phyloP scores from a whole-genome alignment of 2,329 filamentous ascomycete genomes.

The Pyrenochaeta sp. region DNA sequence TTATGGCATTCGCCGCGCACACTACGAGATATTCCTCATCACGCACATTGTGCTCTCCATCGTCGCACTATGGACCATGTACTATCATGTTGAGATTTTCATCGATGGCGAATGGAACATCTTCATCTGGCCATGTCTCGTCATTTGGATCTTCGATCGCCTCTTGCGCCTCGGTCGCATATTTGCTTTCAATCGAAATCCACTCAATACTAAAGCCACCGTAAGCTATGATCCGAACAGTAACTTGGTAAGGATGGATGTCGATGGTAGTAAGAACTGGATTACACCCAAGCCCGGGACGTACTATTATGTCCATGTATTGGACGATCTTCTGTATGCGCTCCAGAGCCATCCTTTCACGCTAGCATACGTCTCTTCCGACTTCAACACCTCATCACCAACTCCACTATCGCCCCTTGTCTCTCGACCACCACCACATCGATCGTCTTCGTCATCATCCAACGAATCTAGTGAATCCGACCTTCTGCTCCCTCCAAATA shows the following conservation, averaged over 20 bases:
- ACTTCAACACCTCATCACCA: not conserved
- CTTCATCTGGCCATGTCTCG: conserved; percentile 60
- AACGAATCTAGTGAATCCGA: conserved; percentile 38
- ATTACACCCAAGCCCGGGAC: conserved; percentile 54
- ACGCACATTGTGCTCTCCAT: conserved; percentile 53
- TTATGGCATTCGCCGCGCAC: conserved; percentile 60
- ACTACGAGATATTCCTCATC: conserved; percentile 57
- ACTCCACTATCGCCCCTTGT: conserved; percentile 18
- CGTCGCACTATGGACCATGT: conserved; percentile 60
- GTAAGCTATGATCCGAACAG: conserved; percentile 55
- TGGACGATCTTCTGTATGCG: conserved; percentile 55
- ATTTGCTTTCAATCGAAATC: conserved; percentile 53
- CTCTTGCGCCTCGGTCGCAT: conserved; percentile 56
- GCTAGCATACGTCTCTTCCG: conserved; percentile 29
- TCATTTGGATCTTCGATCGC: conserved; percentile 62
- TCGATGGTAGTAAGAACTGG: conserved; percentile 47
- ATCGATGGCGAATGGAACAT: conserved; percentile 56
- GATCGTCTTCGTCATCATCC: conserved; percentile 14
- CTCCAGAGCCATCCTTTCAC: conserved; percentile 61
- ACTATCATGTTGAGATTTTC: conserved; percentile 64
- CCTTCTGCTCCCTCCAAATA: conserved; percentile 30
- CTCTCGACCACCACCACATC: conserved; percentile 13
- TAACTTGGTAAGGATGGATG: conserved; percentile 59
- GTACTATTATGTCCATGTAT: conserved; percentile 61
- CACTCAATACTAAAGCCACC: conserved; percentile 47